A percentile compares a stretch with the other conserved stretches of the same genome.
Evolutionary conservation across 164 flowering plant species (phyloP).

Genomic region (Saururus chinensis): DNA sequence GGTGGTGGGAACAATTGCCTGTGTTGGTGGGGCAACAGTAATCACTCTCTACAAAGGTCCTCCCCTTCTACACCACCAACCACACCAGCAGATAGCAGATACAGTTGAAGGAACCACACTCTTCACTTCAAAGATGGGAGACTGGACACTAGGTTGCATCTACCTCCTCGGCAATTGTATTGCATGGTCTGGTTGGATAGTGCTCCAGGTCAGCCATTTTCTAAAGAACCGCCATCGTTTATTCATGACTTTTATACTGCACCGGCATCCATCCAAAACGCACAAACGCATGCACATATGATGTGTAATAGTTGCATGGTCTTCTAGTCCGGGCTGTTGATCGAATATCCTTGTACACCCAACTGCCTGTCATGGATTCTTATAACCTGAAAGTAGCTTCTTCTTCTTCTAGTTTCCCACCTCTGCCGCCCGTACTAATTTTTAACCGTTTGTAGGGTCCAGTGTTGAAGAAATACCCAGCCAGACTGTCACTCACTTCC

Average conservation of each 20-base stretch:
- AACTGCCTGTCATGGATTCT: no score
- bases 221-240: no score
- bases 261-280: no score
- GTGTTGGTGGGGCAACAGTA: conserved; percentile 62
- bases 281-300: no score
- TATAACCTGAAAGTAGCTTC: no score
- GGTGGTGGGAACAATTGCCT: conserved; percentile 48
- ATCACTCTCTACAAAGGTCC: conserved; percentile 69
- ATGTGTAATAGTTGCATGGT: no score
- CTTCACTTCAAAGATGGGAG: conserved; percentile 21
- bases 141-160: conserved; percentile 66
- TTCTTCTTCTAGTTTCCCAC: no score
- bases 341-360: no score
- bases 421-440: no score
- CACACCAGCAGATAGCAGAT: conserved; percentile 3
- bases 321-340: no score
- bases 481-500: conserved; percentile 66
- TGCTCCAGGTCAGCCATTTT: conserved; percentile 44
- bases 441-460: conserved; percentile 43
- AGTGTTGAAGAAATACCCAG: conserved; percentile 68
- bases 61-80: conserved; percentile 28
- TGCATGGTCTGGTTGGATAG: conserved; percentile 86
- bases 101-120: conserved; percentile 7
- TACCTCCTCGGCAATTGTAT: conserved; percentile 65
- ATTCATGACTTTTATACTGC: no score